Conservation (phyloP, 306 rosid genomes). For the Amphicarpaea edgeworthii region DNA sequence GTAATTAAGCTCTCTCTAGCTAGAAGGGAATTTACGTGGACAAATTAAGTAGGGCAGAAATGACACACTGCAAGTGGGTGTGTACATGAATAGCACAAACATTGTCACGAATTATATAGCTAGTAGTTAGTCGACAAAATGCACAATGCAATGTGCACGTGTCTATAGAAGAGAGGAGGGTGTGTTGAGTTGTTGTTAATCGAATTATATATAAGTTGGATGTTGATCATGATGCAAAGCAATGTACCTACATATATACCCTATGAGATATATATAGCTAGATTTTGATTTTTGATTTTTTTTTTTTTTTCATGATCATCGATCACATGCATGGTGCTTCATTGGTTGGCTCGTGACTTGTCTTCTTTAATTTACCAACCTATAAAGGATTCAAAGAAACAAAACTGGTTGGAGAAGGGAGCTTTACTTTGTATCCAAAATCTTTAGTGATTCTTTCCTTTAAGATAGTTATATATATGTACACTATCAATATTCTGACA, state of each 20-base stretch:
- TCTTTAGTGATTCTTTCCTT: slow-evolving; percentile 32
- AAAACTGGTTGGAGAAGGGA: slow-evolving; percentile 29
- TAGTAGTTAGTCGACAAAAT: slow-evolving; percentile 42
- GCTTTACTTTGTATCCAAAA: slow-evolving; percentile 28
- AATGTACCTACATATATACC: neutral
- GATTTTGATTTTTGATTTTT: slow-evolving; percentile 30
- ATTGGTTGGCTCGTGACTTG: slow-evolving; percentile 36
- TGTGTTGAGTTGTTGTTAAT: slow-evolving; percentile 39
- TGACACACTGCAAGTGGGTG: slow-evolving; percentile 30
- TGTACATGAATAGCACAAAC: too few relatives aligned
- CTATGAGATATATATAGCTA: slow-evolving; percentile 40
- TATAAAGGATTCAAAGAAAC: slow-evolving; percentile 25
- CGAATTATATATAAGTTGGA: slow-evolving; percentile 24
- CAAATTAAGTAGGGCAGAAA: slow-evolving; percentile 35
- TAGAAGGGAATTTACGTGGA: slow-evolving; percentile 47
- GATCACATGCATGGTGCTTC: slow-evolving; percentile 26
- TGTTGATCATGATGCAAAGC: slow-evolving; percentile 53
- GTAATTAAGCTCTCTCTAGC: slow-evolving; percentile 50
- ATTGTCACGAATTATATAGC: slow-evolving; percentile 34
- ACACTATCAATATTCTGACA: slow-evolving; percentile 11
- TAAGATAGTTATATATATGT: slow-evolving; percentile 4
- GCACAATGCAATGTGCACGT: slow-evolving; percentile 41
- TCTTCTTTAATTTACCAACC: slow-evolving; percentile 42
- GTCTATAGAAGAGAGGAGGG: slow-evolving; percentile 29
- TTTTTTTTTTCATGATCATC: too few relatives aligned